Percentiles rank a stretch among this genome's conserved stretches.
These are phyloP conservation scores for Leccinum imitatum DNA, from an alignment of 768 basidiomycete genomes.

Conservation along the genomic window DNA sequence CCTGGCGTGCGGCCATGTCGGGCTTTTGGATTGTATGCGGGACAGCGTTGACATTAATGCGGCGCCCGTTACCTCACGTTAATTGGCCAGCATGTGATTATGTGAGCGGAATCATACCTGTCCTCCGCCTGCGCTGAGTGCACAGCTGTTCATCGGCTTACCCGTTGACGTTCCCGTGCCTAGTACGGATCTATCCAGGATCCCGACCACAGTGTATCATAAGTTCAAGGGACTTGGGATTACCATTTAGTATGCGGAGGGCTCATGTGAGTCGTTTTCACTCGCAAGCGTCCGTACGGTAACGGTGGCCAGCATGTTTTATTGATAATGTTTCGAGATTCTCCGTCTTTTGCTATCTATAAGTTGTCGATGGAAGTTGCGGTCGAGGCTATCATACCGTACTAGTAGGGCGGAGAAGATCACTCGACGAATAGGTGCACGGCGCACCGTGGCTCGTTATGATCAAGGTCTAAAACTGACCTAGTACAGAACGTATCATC, in stretches of 20 bases:
- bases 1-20: conserved; percentile 1
- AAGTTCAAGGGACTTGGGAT: background rate
- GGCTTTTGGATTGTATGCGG: background rate
- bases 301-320: conserved; percentile 9
- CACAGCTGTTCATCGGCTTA: background rate
- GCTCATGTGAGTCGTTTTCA: background rate
- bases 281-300: conserved; percentile 6
- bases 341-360: background rate
- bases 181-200: conserved; percentile 20
- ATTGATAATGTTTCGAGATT: background rate
- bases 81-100: background rate
- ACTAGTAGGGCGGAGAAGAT: conserved; percentile 6
- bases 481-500: background rate
- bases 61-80: background rate
- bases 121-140: background rate
- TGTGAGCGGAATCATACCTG: background rate
- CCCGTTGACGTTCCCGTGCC: background rate
- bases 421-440: background rate
- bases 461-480: conserved; percentile 17
- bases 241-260: background rate
- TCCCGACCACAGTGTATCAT: background rate
- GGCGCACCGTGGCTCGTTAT: background rate
- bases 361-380: background rate
- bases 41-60: conserved; percentile 7
- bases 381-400: conserved; percentile 3